Evolutionary conservation across 192 early-diverging fungal species (phyloP).

Genomic region (Chytriomyces hyalinus): DNA sequence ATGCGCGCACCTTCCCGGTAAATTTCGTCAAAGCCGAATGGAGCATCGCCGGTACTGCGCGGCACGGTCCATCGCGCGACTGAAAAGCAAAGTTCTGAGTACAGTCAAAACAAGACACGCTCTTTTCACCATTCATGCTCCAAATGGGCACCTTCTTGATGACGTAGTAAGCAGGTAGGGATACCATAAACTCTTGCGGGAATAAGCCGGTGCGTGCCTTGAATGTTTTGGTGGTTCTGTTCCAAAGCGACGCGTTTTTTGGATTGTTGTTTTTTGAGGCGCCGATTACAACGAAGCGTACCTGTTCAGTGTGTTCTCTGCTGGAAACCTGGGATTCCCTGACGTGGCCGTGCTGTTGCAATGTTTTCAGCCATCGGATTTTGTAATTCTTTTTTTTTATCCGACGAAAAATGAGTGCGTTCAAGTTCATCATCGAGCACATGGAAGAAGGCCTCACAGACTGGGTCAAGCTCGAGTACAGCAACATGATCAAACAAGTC

Average conservation of each 20-base stretch:
- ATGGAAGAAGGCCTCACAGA: conserved; percentile 62
- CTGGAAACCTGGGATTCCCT: conserved; percentile 17
- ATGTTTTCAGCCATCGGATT: conserved; percentile 48
- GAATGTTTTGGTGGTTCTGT: conserved; percentile 16
- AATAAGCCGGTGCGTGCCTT: conserved; percentile 16
- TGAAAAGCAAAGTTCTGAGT: background rate
- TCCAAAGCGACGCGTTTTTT: background rate
- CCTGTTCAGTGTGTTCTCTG: conserved; percentile 16
- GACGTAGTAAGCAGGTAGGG: background rate
- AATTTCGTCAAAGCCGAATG: conserved; percentile 33
- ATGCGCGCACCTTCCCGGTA: conserved; percentile 19
- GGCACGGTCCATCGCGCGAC: conserved; percentile 33
- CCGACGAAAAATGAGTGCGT: background rate
- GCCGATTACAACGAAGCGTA: background rate
- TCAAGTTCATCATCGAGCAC: conserved; percentile 77
- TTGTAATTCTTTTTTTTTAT: conserved; percentile 1
- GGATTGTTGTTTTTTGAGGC: background rate
- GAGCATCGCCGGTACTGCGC: conserved; percentile 6
- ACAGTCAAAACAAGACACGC: background rate
- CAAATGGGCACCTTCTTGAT: conserved; percentile 36
- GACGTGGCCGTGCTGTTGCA: conserved; percentile 16
- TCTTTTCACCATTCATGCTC: conserved; percentile 31
- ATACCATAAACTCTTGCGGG: conserved; percentile 25
- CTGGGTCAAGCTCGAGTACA: conserved; percentile 67
- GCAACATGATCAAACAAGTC: conserved; percentile 70